These are phyloP conservation scores for Hypocreales sp. DNA, from an alignment of 2,329 filamentous ascomycete species.

Conservation along the genomic window DNA sequence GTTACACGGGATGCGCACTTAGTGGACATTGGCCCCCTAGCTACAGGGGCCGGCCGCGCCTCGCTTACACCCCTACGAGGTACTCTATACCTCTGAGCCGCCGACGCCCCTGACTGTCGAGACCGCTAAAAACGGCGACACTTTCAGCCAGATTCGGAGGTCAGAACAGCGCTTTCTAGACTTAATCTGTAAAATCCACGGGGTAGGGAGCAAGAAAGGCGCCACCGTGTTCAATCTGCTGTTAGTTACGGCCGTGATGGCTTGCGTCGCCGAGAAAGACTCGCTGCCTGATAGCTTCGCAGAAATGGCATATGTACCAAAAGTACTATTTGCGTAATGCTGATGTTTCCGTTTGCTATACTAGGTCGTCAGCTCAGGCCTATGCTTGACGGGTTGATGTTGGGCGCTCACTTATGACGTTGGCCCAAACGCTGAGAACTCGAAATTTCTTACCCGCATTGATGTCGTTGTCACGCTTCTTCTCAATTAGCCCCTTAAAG, in stretches of 20 bases:
- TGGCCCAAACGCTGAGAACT: conserved; percentile 10
- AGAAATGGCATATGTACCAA: conserved; percentile 14
- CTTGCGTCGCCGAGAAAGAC: conserved; percentile 13
- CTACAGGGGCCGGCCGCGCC: too few relatives aligned
- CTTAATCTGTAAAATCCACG: too few relatives aligned
- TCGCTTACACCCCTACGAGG: too few relatives aligned
- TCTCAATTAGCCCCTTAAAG: conserved; percentile 9
- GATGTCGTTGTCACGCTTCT: conserved; percentile 12
- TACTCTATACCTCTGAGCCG: too few relatives aligned
- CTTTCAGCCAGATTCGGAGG: too few relatives aligned
- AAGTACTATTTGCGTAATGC: conserved; percentile 12
- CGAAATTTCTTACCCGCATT: conserved; percentile 10
- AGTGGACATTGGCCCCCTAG: too few relatives aligned
- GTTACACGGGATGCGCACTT: too few relatives aligned
- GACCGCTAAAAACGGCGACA: too few relatives aligned
- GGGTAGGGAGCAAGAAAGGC: too few relatives aligned
- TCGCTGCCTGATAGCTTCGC: conserved; percentile 10
- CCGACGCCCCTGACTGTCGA: too few relatives aligned
- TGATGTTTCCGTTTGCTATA: conserved; percentile 11
- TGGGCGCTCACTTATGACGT: conserved; percentile 11
- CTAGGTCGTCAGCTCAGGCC: background rate
- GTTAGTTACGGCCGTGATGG: conserved; percentile 15
- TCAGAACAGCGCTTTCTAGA: too few relatives aligned
- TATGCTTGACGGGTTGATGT: background rate
- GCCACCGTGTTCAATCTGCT: too few relatives aligned